These are phyloP conservation scores for Fomitopsis palustris DNA, from an alignment of 1,284 basidiomycete species.

Conservation along the genomic window DNA sequence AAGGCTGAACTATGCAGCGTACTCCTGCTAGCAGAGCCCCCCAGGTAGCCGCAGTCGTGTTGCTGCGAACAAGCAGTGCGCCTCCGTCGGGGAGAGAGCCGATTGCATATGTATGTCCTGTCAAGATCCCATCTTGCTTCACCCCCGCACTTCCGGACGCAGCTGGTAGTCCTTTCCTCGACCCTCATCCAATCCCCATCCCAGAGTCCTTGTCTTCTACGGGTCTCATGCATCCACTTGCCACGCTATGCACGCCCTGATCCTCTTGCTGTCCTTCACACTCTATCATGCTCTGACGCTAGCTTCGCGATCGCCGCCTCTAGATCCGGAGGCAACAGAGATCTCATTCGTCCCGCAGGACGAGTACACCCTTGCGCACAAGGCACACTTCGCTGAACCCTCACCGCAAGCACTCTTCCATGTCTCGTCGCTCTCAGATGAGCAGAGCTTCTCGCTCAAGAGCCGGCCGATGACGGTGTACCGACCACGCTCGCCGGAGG, in stretches of 20 bases:
- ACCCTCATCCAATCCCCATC: not conserved
- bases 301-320: not conserved
- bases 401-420: not conserved
- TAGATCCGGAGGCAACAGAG: not conserved
- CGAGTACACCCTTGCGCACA: slow-evolving; percentile 5
- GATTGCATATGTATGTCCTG: too few species aligned
- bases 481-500: slow-evolving; percentile 51
- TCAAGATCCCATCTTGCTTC: slow-evolving; percentile 1
- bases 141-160: not conserved
- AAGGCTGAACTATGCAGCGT: too few species aligned
- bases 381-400: not conserved
- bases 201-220: not conserved
- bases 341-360: slow-evolving; percentile 9
- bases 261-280: not conserved
- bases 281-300: not conserved
- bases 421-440: slow-evolving; percentile 1
- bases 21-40: not conserved
- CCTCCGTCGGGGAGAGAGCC: not conserved
- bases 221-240: slow-evolving; percentile 2
- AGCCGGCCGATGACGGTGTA: slow-evolving; percentile 56
- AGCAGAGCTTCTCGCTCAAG: slow-evolving; percentile 33
- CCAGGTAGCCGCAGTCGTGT: not conserved
- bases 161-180: not conserved
- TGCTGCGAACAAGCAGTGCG: not conserved
- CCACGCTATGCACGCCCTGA: not conserved